phyloP scores from a whole-genome alignment of 2,329 filamentous ascomycete genomes.

The Fusarium chlamydosporum region DNA sequence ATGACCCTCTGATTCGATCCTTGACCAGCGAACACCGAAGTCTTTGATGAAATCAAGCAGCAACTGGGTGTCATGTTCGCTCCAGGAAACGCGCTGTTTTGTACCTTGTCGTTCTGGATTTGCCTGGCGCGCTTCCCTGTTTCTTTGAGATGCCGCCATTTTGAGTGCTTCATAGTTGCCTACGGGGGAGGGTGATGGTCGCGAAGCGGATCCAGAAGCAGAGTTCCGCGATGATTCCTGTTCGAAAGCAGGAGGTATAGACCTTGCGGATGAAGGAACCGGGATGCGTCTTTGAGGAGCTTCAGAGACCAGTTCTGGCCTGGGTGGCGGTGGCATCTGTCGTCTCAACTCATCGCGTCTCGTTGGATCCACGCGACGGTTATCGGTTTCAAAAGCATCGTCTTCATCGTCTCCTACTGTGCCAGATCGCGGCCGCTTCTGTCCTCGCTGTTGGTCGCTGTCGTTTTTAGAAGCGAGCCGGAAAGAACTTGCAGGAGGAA shows the following conservation, averaged over 20 bases:
- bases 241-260: conserved; percentile 45
- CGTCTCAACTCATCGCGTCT: conserved; percentile 41
- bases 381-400: conserved; percentile 52
- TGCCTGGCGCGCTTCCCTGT: conserved; percentile 38
- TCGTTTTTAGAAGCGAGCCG: background rate
- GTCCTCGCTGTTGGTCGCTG: background rate
- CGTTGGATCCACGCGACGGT: conserved; percentile 45
- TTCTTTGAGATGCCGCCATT: conserved; percentile 46
- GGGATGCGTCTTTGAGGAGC: conserved; percentile 15
- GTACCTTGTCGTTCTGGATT: conserved; percentile 15
- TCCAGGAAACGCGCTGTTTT: conserved; percentile 59
- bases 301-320: conserved; percentile 17
- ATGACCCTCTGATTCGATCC: conserved; percentile 52
- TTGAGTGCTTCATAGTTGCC: conserved; percentile 48
- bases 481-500: conserved; percentile 30
- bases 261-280: conserved; percentile 13
- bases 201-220: background rate
- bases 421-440: conserved; percentile 13
- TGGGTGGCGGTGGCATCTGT: conserved; percentile 34
- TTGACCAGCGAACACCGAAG: conserved; percentile 51
- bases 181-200: conserved; percentile 9
- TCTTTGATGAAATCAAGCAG: conserved; percentile 61
- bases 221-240: conserved; percentile 44
- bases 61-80: conserved; percentile 56
- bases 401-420: conserved; percentile 45